phyloP scores from a whole-genome alignment of 108 stramenopile species.

The Thalassiosira profunda region DNA sequence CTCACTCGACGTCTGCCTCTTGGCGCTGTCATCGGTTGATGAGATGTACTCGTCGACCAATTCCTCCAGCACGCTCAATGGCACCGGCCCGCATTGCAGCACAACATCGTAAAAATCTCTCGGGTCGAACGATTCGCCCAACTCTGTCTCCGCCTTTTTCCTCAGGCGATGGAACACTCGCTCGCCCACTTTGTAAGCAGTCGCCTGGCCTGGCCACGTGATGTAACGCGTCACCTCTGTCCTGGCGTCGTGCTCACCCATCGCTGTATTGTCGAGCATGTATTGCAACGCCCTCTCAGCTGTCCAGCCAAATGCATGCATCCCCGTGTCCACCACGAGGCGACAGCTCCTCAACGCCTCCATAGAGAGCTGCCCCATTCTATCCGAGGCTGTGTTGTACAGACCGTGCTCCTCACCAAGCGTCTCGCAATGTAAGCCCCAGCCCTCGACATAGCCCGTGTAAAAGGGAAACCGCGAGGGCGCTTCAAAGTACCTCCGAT shows the following conservation, averaged over 20 bases:
- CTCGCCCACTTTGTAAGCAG: slow-evolving; percentile 71
- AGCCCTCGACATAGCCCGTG: slow-evolving; percentile 70
- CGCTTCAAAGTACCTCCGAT: slow-evolving; percentile 63
- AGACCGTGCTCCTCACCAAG: slow-evolving; percentile 57
- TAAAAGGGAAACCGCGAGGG: slow-evolving; percentile 71
- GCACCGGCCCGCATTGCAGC: slow-evolving; percentile 54
- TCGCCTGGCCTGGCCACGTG: slow-evolving; percentile 72
- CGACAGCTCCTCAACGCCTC: slow-evolving; percentile 59
- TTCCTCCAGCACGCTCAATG: slow-evolving; percentile 52
- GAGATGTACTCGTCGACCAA: slow-evolving; percentile 48
- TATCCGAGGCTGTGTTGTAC: slow-evolving; percentile 53
- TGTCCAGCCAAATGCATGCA: slow-evolving; percentile 63
- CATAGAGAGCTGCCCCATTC: slow-evolving; percentile 59
- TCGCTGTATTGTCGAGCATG: slow-evolving; percentile 65
- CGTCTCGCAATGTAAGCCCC: slow-evolving; percentile 61
- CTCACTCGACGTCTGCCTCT: too few relatives aligned
- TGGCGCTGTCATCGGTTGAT: too few relatives aligned
- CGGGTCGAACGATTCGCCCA: slow-evolving; percentile 48
- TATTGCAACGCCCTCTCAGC: slow-evolving; percentile 51
- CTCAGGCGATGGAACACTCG: slow-evolving; percentile 45
- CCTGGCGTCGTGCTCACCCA: slow-evolving; percentile 65
- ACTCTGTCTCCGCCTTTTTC: slow-evolving; percentile 35
- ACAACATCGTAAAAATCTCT: slow-evolving; percentile 63
- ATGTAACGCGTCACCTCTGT: slow-evolving; percentile 57
- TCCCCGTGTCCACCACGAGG: slow-evolving; percentile 68